Percentiles rank a stretch among this genome's conserved stretches.
Evolutionary conservation across 75 land plant species (phyloP).

Genomic region (Pinus taeda): DNA sequence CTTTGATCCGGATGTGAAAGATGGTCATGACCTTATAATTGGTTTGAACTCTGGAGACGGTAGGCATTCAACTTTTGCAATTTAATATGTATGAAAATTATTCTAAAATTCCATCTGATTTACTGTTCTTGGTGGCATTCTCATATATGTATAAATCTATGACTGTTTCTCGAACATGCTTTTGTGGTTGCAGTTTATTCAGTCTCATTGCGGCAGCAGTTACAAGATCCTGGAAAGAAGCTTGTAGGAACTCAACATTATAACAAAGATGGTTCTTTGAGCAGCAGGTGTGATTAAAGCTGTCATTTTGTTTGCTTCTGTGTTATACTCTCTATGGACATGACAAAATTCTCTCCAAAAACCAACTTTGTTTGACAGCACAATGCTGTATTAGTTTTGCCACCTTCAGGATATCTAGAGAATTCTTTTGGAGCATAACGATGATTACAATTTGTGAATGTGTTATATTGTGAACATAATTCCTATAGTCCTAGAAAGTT

Average conservation of each 20-base stretch:
- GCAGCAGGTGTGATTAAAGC: slow-evolving; percentile 53
- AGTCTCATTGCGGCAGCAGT: slow-evolving; percentile 86
- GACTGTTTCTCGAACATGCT: neutral
- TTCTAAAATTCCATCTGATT: neutral
- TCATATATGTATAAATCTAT: neutral
- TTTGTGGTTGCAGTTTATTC: slow-evolving; percentile 63
- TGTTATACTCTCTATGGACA: too few species aligned
- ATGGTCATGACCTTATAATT: slow-evolving; percentile 93
- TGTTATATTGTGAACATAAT: too few species aligned
- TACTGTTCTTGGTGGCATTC: neutral
- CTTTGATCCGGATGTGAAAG: slow-evolving; percentile 87
- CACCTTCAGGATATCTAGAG: too few species aligned
- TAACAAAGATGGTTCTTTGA: slow-evolving; percentile 90
- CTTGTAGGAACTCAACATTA: slow-evolving; percentile 94
- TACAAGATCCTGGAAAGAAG: slow-evolving; percentile 98
- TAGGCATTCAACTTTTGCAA: slow-evolving; percentile 18
- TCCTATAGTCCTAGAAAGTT: too few species aligned
- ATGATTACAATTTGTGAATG: too few species aligned
- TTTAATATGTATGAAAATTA: neutral
- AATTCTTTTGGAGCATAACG: too few species aligned
- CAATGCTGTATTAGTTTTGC: too few species aligned
- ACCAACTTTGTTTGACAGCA: too few species aligned
- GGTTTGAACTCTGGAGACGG: slow-evolving; percentile 95
- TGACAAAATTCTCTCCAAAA: too few species aligned
- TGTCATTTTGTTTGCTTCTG: neutral